Evolutionary conservation across 192 early-diverging fungal species (phyloP), one percentile per base, ranked within the genome.

Genomic region (Entomortierella lignicola): DNA sequence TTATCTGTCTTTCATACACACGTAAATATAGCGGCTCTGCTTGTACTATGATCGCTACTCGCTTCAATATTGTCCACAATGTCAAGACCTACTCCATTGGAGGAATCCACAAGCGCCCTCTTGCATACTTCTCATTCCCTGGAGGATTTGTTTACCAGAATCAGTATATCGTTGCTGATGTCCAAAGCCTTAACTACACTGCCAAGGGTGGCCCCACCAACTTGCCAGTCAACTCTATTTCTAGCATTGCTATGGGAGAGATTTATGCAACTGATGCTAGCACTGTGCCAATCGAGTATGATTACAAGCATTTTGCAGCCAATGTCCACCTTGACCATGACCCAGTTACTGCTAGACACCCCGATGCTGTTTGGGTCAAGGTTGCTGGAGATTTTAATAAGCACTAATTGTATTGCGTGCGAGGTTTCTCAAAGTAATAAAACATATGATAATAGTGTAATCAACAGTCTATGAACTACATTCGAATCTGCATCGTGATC

Each of bases 91-190:
- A 71, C 50, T 61, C 71, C 27, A 56, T 71, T 25, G 81, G 81
- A 7, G 81, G 81, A 20, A 32, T 82, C 31, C 30, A 60, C 30
- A 75, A 82, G 63, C 58, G 23, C 4, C 51, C 58, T 7, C 29
- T 82, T 12, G 69, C 81, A 11, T 71, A 75, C 37, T 71, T 69
- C 13, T 82, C 81, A 2, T 82, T 82, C 65, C 62, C 68, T 32
- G 81, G 81, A 41, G 81, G 81, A 8, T 77, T 77, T 26, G 74
- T 77, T 23, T 63, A 69, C 60, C 60, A 77, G 55, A 69, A 69
- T 39, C 55, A 62, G 4, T 41, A 47, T 48, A 39, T 77, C 20
- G 54, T 69, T 8, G 8, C 39, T 1, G 74, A 77, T n/a, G 30
- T 77, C n/a, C 52, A 39, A 39, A 27, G 43, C 47, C 37, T 68